These are phyloP conservation scores for Metarhizium rileyi DNA, from an alignment of 2,329 filamentous ascomycete species.

Conservation along the genomic window DNA sequence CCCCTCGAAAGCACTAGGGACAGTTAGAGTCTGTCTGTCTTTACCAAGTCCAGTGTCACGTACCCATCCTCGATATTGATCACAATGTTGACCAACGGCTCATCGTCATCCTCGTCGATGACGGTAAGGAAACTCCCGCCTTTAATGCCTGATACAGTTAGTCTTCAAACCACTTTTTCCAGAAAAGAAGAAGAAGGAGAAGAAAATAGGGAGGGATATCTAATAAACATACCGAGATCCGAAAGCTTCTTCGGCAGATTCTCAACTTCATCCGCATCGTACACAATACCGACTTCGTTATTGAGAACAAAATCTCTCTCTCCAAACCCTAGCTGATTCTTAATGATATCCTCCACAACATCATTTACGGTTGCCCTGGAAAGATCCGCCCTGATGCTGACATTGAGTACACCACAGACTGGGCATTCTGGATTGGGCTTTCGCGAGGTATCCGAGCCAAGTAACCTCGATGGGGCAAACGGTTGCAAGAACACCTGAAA, in stretches of 20 bases:
- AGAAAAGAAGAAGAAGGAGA: not conserved
- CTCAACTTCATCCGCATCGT: slow-evolving; percentile 81
- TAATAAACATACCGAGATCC: slow-evolving; percentile 51
- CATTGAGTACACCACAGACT: slow-evolving; percentile 69
- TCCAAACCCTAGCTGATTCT: slow-evolving; percentile 61
- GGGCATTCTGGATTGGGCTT: slow-evolving; percentile 73
- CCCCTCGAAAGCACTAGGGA: slow-evolving; percentile 28
- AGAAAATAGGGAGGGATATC: too few relatives aligned
- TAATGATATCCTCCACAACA: slow-evolving; percentile 66
- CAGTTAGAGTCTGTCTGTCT: slow-evolving; percentile 12
- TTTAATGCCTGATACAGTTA: slow-evolving; percentile 48
- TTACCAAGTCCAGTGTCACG: slow-evolving; percentile 16
- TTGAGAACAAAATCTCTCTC: slow-evolving; percentile 70
- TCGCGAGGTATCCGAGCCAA: slow-evolving; percentile 47
- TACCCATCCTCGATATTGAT: slow-evolving; percentile 58
- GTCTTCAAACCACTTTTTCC: not conserved
- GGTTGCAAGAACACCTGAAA: slow-evolving; percentile 67
- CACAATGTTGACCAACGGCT: slow-evolving; percentile 70
- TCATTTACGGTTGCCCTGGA: slow-evolving; percentile 66
- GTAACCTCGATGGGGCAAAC: slow-evolving; percentile 45
- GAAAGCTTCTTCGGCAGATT: slow-evolving; percentile 71
- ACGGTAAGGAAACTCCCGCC: slow-evolving; percentile 71
- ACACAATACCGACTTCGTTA: slow-evolving; percentile 67
- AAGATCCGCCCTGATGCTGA: slow-evolving; percentile 57
- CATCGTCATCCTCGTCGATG: slow-evolving; percentile 69